A percentile compares a stretch with the other conserved stretches of the same genome.
Evolutionary conservation across 2,329 filamentous ascomycete genomes (phyloP).

Genomic region (Aspergillus ochraceus): DNA sequence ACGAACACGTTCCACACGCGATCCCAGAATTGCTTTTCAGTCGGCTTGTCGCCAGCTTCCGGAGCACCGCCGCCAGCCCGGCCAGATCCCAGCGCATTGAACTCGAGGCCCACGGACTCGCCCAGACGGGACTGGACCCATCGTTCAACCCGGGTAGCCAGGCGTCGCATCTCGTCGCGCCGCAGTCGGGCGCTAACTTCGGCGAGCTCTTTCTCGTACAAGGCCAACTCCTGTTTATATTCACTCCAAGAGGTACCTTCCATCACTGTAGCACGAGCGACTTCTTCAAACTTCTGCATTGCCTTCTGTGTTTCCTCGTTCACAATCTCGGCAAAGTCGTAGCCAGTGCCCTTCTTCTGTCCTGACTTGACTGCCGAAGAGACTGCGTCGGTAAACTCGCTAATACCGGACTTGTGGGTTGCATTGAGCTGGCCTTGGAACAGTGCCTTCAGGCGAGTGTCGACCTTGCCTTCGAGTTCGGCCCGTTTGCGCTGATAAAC

Average conservation of each 20-base stretch:
- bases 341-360: constrained; percentile 85
- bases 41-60: constrained; percentile 71
- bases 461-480: constrained; percentile 84
- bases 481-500: constrained; percentile 83
- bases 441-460: constrained; percentile 81
- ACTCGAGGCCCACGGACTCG: constrained; percentile 87
- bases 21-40: constrained; percentile 91
- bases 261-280: constrained; percentile 73
- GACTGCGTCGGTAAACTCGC: constrained; percentile 83
- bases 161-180: constrained; percentile 91
- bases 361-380: constrained; percentile 83
- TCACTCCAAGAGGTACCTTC: constrained; percentile 84
- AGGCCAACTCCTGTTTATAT: constrained; percentile 73
- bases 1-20: constrained; percentile 88
- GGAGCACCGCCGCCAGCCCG: constrained; percentile 79
- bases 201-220: constrained; percentile 89
- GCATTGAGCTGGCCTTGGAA: constrained; percentile 86
- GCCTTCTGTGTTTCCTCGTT: constrained; percentile 76
- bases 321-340: constrained; percentile 96
- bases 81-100: constrained; percentile 92
- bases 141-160: constrained; percentile 87
- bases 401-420: constrained; percentile 83
- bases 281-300: constrained; percentile 70
- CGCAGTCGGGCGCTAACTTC: constrained; percentile 81
- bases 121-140: constrained; percentile 88